A percentile compares a stretch with the other conserved stretches of the same genome.
phyloP scores from a whole-genome alignment of 2,329 filamentous ascomycete species.

The Stagonosporopsis chrysanthemi region DNA sequence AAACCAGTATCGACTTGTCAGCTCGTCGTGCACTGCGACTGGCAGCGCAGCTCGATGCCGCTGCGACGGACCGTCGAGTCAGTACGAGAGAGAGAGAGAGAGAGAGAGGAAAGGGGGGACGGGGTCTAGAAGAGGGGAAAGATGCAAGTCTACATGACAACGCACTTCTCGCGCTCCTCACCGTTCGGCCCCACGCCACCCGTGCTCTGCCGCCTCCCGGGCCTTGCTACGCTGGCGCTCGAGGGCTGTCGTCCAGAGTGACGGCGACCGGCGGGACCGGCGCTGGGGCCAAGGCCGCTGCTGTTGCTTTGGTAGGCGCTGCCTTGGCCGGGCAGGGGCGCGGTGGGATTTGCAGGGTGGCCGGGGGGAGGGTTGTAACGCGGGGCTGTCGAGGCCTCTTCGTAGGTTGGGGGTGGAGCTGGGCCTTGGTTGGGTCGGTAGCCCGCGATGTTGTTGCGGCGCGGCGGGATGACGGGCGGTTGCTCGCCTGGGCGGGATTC shows the following conservation, averaged over 20 bases:
- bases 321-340: constrained; percentile 36
- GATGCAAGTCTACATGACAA: constrained; percentile 41
- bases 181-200: constrained; percentile 29
- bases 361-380: constrained; percentile 61
- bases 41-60: background rate
- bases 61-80: background rate
- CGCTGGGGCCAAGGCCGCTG: constrained; percentile 20
- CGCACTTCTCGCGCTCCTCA: constrained; percentile 43
- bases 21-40: too few relatives aligned
- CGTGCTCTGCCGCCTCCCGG: constrained; percentile 36
- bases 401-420: constrained; percentile 69
- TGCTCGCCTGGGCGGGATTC: constrained; percentile 41
- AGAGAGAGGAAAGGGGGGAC: background rate
- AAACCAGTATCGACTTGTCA: too few relatives aligned
- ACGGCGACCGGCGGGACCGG: constrained; percentile 23
- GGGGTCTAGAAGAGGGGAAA: background rate
- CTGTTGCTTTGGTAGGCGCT: constrained; percentile 37
- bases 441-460: constrained; percentile 46
- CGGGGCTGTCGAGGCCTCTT: constrained; percentile 66
- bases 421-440: constrained; percentile 55
- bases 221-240: constrained; percentile 20
- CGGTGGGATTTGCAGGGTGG: constrained; percentile 53
- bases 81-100: background rate
- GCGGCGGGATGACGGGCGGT: constrained; percentile 57
- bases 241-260: constrained; percentile 24